Conservation (phyloP, 169 alveolate species). For the Perkinsus olseni region DNA sequence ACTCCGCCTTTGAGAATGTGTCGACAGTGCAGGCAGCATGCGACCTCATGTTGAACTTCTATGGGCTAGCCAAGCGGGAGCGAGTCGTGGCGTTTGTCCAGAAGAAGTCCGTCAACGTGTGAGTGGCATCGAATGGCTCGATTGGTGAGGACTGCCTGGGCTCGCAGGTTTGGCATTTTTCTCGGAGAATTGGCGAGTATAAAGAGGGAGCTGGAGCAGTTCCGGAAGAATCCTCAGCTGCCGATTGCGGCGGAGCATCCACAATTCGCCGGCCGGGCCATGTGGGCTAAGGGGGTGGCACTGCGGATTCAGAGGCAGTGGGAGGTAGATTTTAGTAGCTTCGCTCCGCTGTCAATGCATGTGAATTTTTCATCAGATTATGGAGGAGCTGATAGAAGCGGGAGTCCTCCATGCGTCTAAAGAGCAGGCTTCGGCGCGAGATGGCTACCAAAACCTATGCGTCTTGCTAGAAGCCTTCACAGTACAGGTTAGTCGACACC, state of each 20-base stretch:
- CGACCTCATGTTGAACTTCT: conserved; percentile 70
- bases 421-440: conserved; percentile 15
- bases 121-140: background rate
- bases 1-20: conserved; percentile 67
- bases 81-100: conserved; percentile 68
- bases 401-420: background rate
- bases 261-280: conserved; percentile 21
- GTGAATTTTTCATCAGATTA: background rate
- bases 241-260: conserved; percentile 16
- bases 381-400: background rate
- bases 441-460: conserved; percentile 20
- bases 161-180: background rate
- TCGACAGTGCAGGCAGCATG: conserved; percentile 61
- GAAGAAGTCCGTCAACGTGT: conserved; percentile 65
- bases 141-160: background rate
- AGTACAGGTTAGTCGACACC: background rate
- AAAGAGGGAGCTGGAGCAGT: conserved; percentile 30
- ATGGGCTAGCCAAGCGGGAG: conserved; percentile 69
- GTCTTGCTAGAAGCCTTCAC: conserved; percentile 26
- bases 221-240: conserved; percentile 11
- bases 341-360: conserved; percentile 1
- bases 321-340: background rate
- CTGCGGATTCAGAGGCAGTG: conserved; percentile 30
- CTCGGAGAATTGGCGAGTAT: conserved; percentile 8
- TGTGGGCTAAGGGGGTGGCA: conserved; percentile 40